phyloP scores from a whole-genome alignment of 345 rosid species.

The Hirschfeldia incana region DNA sequence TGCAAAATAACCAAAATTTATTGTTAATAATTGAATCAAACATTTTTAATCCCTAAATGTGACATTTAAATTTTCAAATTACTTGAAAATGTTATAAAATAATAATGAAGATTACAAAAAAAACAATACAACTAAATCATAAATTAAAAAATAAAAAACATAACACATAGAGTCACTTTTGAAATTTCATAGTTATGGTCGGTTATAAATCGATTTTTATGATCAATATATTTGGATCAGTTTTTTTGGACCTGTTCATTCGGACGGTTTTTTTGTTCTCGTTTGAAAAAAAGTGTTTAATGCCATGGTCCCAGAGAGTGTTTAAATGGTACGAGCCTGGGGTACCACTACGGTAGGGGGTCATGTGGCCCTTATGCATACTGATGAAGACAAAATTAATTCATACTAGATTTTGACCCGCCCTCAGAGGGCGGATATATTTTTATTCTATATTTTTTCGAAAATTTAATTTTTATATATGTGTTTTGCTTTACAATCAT shows the following conservation, averaged over 20 bases:
- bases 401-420: no score
- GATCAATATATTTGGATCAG: background rate
- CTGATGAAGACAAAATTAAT: background rate
- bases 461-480: no score
- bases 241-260: background rate
- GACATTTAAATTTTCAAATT: background rate
- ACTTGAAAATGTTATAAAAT: no score
- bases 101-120: no score
- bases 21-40: background rate
- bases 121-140: background rate
- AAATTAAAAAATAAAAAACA: no score
- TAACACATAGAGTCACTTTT: background rate
- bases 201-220: no score
- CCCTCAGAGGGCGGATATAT: no score
- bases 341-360: background rate
- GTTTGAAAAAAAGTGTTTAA: background rate
- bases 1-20: background rate
- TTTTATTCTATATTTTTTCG: no score
- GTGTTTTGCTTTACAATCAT: no score
- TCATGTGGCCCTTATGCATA: background rate
- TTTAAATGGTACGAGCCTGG: background rate
- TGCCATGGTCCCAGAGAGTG: background rate
- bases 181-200: background rate
- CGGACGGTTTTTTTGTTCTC: background rate
- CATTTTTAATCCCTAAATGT: background rate